phyloP scores from a whole-genome alignment of 345 rosid species.

The Isatis tinctoria region DNA sequence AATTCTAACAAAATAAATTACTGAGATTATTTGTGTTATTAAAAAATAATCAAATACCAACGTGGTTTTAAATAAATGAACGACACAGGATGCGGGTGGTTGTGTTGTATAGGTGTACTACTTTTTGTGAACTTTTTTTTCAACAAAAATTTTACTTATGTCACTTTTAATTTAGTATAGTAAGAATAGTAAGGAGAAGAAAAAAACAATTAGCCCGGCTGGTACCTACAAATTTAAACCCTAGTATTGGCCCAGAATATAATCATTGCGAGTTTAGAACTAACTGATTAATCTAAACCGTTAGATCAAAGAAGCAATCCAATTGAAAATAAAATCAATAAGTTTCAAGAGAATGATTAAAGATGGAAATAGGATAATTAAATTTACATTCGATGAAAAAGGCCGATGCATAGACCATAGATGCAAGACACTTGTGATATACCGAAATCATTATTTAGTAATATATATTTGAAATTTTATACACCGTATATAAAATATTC shows the following conservation, averaged over 20 bases:
- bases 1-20: background rate
- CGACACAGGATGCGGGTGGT: background rate
- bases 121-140: background rate
- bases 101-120: too few relatives aligned
- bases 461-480: slow-evolving; percentile 16
- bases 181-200: background rate
- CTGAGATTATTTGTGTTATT: background rate
- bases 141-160: background rate
- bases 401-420: slow-evolving; percentile 22
- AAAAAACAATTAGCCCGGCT: background rate
- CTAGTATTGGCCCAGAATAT: slow-evolving; percentile 4
- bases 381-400: slow-evolving; percentile 4
- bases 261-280: slow-evolving; percentile 5
- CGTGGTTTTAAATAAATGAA: background rate
- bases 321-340: background rate
- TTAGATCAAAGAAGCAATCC: slow-evolving; percentile 6
- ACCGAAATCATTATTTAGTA: background rate
- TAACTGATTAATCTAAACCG: slow-evolving; percentile 9
- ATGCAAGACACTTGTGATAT: slow-evolving; percentile 26
- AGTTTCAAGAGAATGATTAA: background rate
- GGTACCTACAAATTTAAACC: background rate
- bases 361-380: background rate
- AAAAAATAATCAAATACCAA: background rate
- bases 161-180: background rate
- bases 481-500: slow-evolving; percentile 33